A percentile compares a stretch with the other conserved stretches of the same genome.
Conservation (phyloP, 73 alveolate species). For the Uronychia binucleata region DNA sequence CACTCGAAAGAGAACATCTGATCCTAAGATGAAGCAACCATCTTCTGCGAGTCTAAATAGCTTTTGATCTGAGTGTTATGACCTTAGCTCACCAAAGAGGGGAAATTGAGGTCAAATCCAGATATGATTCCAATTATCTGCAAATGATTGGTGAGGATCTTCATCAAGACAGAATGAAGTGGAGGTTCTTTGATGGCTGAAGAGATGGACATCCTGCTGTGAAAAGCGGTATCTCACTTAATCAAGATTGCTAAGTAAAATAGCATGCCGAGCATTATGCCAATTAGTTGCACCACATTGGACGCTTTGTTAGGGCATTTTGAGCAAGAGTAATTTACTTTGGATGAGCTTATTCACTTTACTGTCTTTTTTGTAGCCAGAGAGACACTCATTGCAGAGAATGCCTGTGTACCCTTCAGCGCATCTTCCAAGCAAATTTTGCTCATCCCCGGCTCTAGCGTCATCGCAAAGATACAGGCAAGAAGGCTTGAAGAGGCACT, state of each 20-base stretch:
- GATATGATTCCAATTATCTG: conserved; percentile 41
- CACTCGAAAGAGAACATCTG: conserved; percentile 63
- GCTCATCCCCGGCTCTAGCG: neutral
- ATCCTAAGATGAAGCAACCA: conserved; percentile 24
- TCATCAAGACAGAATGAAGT: conserved; percentile 48
- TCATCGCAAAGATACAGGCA: too few relatives aligned
- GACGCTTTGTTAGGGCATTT: neutral
- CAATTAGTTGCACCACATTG: neutral
- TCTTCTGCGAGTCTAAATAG: neutral
- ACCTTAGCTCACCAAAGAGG: neutral
- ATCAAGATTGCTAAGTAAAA: neutral
- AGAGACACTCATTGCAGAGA: neutral
- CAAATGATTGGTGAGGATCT: conserved; percentile 54
- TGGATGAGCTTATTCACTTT: neutral
- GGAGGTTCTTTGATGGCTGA: conserved; percentile 38
- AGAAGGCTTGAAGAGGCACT: conserved; percentile 50
- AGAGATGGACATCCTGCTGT: neutral
- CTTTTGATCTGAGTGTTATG: neutral
- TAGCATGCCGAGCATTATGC: neutral
- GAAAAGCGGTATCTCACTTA: too few relatives aligned
- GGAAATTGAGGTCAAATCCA: conserved; percentile 49
- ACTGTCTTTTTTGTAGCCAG: neutral
- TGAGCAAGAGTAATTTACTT: neutral
- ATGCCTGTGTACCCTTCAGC: conserved; percentile 8
- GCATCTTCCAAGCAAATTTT: neutral